Evolutionary conservation across 441 rosid species (phyloP), one percentile per base, ranked within the genome.

Genomic region (Manihot esculenta): DNA sequence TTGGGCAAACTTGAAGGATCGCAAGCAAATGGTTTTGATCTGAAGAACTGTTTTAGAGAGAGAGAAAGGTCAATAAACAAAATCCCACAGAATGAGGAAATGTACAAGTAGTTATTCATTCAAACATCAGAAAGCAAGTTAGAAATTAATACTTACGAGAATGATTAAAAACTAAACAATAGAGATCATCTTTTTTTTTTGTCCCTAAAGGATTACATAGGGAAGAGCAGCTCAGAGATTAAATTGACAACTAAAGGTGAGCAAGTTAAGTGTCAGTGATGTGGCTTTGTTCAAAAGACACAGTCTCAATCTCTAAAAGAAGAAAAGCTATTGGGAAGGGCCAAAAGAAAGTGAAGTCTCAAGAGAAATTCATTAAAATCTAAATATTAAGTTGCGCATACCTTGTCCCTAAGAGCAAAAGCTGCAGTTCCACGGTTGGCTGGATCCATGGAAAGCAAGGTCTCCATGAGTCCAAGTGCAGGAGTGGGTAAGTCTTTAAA

Each of bases 381-480:
- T 63, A 20, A 12, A 72, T 27, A 63, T 33, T 42, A 63, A 53
- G 62, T 70, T 66, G 49, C 11, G 62, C 51, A 57, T 84, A 92
- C 99, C 97, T 94, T 90, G 77, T 86, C 87, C 77, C 66, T 77
- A 64, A 94, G 90, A 68, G 92, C 93, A 76, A 61, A 42, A 71
- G 86, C 72, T 11, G 99, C 91, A 58, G 92, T 87, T 82, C 89
- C 87, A 71, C 99, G 84, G 35, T 78, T 78, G 72, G 78, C 78
- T 69, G 99, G 99, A 82, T 90, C 93, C 66, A 94, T 61, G 60
- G 97, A 86, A 21, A 92, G 93, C 76, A 94, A 85, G 64, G 86
- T 87, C 76, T 90, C 93, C 78, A 94, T 71, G 74, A 94, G 96
- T 63, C 77, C 81, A 73, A 91, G 58, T 62, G 90, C 90, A 70